Conservation (phyloP, 345 rosid genomes). For the Kandelia obovata region DNA sequence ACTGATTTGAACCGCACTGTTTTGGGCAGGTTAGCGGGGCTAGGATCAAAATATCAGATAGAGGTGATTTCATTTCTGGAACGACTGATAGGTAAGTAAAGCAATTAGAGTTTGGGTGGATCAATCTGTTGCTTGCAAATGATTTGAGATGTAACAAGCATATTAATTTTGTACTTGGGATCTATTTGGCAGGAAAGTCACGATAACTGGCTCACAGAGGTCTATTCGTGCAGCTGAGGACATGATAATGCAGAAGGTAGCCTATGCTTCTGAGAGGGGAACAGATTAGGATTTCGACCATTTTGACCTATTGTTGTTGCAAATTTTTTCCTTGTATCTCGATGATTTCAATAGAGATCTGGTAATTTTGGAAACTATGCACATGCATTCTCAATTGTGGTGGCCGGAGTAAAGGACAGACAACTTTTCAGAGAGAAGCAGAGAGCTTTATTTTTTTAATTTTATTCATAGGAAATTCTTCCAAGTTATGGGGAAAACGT, state of each 20-base stretch:
- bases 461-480: constrained; percentile 26
- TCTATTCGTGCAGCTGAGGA: constrained; percentile 80
- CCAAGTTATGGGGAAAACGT: constrained; percentile 6
- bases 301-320: constrained; percentile 15
- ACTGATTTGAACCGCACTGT: constrained; percentile 14
- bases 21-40: constrained; percentile 81
- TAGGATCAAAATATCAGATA: constrained; percentile 84
- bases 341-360: constrained; percentile 10
- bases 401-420: constrained; percentile 8
- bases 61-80: constrained; percentile 95
- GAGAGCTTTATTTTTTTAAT: constrained; percentile 19
- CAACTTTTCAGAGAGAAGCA: constrained; percentile 8
- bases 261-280: constrained; percentile 74
- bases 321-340: constrained; percentile 15
- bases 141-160: neutral
- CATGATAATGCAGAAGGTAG: constrained; percentile 93
- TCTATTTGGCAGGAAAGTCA: constrained; percentile 71
- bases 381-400: constrained; percentile 5
- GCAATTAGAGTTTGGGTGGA: neutral
- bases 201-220: constrained; percentile 86
- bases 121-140: neutral
- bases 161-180: constrained; percentile 2
- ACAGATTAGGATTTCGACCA: constrained; percentile 39
- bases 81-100: constrained; percentile 71
- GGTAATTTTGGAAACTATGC: constrained; percentile 15